Conservation (phyloP, 306 rosid species). For the Quercus engelmannii region DNA sequence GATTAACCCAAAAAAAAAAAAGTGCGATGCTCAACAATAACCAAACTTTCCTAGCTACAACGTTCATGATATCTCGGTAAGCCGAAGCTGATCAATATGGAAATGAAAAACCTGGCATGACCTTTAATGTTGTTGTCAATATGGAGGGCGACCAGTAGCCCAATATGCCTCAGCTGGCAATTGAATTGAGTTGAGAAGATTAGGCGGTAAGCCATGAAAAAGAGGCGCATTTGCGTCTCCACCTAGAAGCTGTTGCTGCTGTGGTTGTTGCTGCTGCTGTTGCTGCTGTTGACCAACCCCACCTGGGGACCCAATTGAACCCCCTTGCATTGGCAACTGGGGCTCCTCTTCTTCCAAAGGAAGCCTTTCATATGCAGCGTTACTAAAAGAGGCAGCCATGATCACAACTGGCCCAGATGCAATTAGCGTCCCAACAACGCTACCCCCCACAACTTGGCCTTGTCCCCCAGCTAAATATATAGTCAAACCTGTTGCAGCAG, state of each 20-base stretch:
- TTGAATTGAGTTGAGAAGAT: slow-evolving; percentile 79
- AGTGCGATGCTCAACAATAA: slow-evolving; percentile 22
- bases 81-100: slow-evolving; percentile 4
- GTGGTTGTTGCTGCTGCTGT: slow-evolving; percentile 33
- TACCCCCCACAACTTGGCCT: slow-evolving; percentile 95
- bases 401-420: slow-evolving; percentile 93
- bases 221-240: slow-evolving; percentile 54
- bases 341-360: slow-evolving; percentile 88
- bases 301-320: slow-evolving; percentile 57
- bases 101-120: not conserved
- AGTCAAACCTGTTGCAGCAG: slow-evolving; percentile 75
- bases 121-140: slow-evolving; percentile 27
- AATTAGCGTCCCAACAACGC: slow-evolving; percentile 64
- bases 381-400: slow-evolving; percentile 94
- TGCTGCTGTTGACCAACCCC: slow-evolving; percentile 42
- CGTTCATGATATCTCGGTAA: not conserved
- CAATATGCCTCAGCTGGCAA: slow-evolving; percentile 78
- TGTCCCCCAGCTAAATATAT: slow-evolving; percentile 89
- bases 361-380: slow-evolving; percentile 95
- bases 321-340: slow-evolving; percentile 46
- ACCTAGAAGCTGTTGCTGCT: slow-evolving; percentile 48
- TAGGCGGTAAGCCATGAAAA: slow-evolving; percentile 73
- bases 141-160: slow-evolving; percentile 78
- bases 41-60: slow-evolving; percentile 22
- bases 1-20: not conserved